Evolutionary conservation across 768 basidiomycete genomes (phyloP), one percentile per base, ranked within the genome.

Genomic region (Psilocybe sp.): DNA sequence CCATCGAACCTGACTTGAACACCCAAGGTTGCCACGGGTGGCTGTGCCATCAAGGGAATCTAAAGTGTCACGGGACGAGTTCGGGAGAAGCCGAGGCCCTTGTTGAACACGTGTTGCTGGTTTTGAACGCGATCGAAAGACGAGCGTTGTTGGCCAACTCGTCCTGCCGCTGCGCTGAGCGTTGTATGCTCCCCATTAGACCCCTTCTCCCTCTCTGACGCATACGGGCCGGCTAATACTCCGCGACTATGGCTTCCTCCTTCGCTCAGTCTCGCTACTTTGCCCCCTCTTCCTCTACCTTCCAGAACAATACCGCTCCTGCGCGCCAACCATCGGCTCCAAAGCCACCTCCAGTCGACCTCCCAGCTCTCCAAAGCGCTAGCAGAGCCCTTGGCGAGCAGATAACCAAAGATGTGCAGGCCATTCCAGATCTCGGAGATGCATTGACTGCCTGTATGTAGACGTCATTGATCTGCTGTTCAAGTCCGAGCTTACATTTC

Each of bases 351-450:
- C 64, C 68, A 38, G 75, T 87, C 20, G 87, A 90, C 66, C 69
- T 91, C 44, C 62, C 71, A 40, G 76, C 81, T 16, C 70, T 92
- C 39, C 78, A 82, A 59, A 80, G 72, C 60, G 89, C 89, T 9
- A 84, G 84, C 59, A 73, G 76, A 51, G 75, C 88, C 32, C 62
- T 92, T 23, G 76, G 83, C 47, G 87, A 88, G 43, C 79, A 82
- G 53, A 77, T 90, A 44, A 66, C 76, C 28, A 89, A 87, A 63
- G 89, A 92, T 67, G 75, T 79, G 2, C 84, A 86, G 66, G 75
- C 78, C 45, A 79, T 92, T 42, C 89, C 90, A 31, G 89, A 91
- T 65, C 64, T 87, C 34, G 84, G 82, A 37, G 90, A 92, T 50
- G 75, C 81, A 55, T 65, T 90, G 45, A 78, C 74, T 4, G 72